Percentiles rank a stretch among this genome's conserved stretches.
These are phyloP conservation scores for Pulveroboletus sp. DNA, from an alignment of 768 basidiomycete genomes.

Conservation along the genomic window DNA sequence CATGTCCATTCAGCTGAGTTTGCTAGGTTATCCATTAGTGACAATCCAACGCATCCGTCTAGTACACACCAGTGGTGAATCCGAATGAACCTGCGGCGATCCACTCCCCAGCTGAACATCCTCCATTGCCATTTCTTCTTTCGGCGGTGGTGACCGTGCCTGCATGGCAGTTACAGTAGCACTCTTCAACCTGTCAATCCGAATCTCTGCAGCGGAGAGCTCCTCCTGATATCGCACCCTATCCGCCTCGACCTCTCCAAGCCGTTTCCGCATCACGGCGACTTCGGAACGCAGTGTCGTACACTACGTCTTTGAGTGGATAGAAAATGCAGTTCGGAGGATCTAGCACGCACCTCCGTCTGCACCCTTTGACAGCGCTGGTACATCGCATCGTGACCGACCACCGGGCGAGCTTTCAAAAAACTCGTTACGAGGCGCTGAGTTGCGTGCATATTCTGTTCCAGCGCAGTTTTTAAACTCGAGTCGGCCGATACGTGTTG, in stretches of 20 bases:
- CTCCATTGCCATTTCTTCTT: conserved; percentile 28
- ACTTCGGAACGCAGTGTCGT: conserved; percentile 56
- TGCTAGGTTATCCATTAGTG: conserved; percentile 43
- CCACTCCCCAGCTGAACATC: conserved; percentile 36
- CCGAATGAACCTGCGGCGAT: conserved; percentile 44
- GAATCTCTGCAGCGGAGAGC: conserved; percentile 54
- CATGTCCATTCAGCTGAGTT: conserved; percentile 36
- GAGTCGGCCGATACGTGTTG: conserved; percentile 30
- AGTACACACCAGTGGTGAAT: conserved; percentile 72
- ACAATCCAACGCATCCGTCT: conserved; percentile 22
- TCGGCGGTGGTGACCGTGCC: conserved; percentile 32
- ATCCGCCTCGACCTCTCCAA: conserved; percentile 48
- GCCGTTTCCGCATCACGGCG: conserved; percentile 41
- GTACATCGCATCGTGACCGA: conserved; percentile 38
- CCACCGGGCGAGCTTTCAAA: conserved; percentile 33
- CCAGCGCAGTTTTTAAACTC: conserved; percentile 39
- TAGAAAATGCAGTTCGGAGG: background rate
- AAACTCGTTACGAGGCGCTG: conserved; percentile 56
- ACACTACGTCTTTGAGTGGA: conserved; percentile 39
- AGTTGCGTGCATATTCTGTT: conserved; percentile 54
- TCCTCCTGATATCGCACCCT: conserved; percentile 46
- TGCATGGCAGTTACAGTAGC: conserved; percentile 47
- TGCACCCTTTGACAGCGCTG: conserved; percentile 48
- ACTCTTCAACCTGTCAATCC: conserved; percentile 57
- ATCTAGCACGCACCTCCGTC: conserved; percentile 49